phyloP scores from a whole-genome alignment of 2,329 filamentous ascomycete genomes.

The Bipolaris gigantea region DNA sequence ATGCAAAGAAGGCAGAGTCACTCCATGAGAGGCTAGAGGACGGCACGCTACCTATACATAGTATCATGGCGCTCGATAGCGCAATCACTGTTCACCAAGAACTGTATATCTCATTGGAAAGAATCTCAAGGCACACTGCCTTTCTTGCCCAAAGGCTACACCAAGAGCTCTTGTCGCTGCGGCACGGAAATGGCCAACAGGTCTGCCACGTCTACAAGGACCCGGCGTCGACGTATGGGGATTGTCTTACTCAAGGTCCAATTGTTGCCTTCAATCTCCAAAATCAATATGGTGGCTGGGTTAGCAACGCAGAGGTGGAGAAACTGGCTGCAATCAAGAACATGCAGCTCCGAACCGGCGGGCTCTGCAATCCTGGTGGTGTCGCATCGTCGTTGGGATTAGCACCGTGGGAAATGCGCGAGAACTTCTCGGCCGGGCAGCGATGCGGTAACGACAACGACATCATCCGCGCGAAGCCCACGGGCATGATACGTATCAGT shows the following conservation, averaged over 20 bases:
- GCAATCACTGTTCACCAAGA: slow-evolving; percentile 70
- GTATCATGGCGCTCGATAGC: slow-evolving; percentile 76
- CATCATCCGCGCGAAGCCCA: slow-evolving; percentile 80
- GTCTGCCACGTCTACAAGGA: slow-evolving; percentile 69
- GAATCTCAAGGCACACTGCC: slow-evolving; percentile 70
- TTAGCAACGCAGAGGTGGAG: slow-evolving; percentile 83
- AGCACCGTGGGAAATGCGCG: slow-evolving; percentile 77
- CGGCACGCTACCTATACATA: slow-evolving; percentile 88
- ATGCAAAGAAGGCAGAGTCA: slow-evolving; percentile 70
- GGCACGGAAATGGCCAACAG: slow-evolving; percentile 67
- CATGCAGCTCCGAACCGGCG: slow-evolving; percentile 85
- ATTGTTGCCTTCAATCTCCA: slow-evolving; percentile 82
- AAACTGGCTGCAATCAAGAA: slow-evolving; percentile 77
- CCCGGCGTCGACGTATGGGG: slow-evolving; percentile 46
- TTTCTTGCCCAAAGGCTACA: slow-evolving; percentile 65
- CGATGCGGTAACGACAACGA: slow-evolving; percentile 84
- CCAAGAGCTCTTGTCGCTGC: slow-evolving; percentile 59
- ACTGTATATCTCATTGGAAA: slow-evolving; percentile 71
- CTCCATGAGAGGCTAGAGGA: slow-evolving; percentile 87
- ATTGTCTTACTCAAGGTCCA: slow-evolving; percentile 63
- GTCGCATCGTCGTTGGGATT: slow-evolving; percentile 73
- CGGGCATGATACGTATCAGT: slow-evolving; percentile 82
- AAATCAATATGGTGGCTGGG: slow-evolving; percentile 69
- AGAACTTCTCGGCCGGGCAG: slow-evolving; percentile 82
- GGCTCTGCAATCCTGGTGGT: slow-evolving; percentile 89